Percentiles rank a stretch among this genome's conserved stretches.
phyloP scores from a whole-genome alignment of 2,329 filamentous ascomycete species.

The Fusarium tupiense region DNA sequence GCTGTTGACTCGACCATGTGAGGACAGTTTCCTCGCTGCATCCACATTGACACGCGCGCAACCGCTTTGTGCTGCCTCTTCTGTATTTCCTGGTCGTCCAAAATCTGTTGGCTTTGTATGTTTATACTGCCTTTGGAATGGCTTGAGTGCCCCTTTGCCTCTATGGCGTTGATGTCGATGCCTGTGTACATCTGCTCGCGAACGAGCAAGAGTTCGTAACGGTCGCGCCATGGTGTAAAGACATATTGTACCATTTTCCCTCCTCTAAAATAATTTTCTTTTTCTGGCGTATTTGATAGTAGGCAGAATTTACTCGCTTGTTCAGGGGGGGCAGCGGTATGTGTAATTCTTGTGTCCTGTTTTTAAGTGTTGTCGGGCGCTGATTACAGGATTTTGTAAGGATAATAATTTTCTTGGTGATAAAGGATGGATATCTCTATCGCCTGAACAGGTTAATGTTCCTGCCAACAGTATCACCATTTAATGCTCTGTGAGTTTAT shows the following conservation, averaged over 20 bases:
- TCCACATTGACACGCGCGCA: constrained; percentile 72
- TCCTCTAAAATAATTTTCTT: neutral
- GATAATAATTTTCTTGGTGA: constrained; percentile 9
- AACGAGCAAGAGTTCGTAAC: constrained; percentile 71
- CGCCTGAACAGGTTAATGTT: neutral
- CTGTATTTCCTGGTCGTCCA: constrained; percentile 28
- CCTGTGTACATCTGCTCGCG: constrained; percentile 69
- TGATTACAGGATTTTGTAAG: constrained; percentile 1
- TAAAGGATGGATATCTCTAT: neutral
- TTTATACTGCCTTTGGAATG: neutral
- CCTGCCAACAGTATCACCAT: neutral
- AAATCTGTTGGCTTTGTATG: neutral
- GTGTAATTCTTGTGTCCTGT: neutral
- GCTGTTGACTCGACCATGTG: constrained; percentile 84
- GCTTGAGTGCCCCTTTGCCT: neutral
- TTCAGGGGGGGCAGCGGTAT: neutral
- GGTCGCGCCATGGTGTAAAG: constrained; percentile 78
- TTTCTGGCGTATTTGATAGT: neutral
- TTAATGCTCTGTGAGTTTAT: neutral
- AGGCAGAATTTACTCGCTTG: neutral
- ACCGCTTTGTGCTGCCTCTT: constrained; percentile 59
- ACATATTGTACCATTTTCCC: constrained; percentile 72
- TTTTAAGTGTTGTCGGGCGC: neutral
- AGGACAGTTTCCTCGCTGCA: constrained; percentile 77
- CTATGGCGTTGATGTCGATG: constrained; percentile 3